Evolutionary conservation across 2,329 filamentous ascomycete species (phyloP).

Genomic region (Penicillium sp.): DNA sequence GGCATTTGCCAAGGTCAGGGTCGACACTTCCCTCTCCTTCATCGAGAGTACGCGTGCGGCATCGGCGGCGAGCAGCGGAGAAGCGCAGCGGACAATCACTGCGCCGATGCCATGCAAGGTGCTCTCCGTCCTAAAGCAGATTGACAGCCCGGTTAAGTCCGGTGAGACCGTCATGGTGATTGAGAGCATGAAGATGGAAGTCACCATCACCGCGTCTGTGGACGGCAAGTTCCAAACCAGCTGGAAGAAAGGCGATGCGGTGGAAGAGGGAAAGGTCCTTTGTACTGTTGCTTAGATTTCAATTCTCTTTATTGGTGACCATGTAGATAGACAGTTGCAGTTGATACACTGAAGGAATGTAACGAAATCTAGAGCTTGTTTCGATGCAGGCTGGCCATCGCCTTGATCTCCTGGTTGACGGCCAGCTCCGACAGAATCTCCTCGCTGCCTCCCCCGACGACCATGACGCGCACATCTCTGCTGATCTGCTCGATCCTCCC

Average conservation of each 20-base stretch:
- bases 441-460: conserved; percentile 61
- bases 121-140: conserved; percentile 36
- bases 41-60: conserved; percentile 28
- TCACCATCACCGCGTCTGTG: conserved; percentile 35
- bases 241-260: conserved; percentile 37
- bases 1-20: conserved; percentile 32
- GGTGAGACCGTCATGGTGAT: conserved; percentile 42
- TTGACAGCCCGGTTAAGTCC: conserved; percentile 35
- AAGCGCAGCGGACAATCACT: conserved; percentile 24
- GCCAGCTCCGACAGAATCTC: conserved; percentile 60
- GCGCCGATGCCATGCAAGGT: conserved; percentile 46
- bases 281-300: conserved; percentile 19
- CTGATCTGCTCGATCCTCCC: conserved; percentile 59
- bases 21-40: conserved; percentile 35
- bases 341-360: too few relatives aligned
- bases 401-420: conserved; percentile 52
- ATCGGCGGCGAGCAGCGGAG: conserved; percentile 17
- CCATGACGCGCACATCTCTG: conserved; percentile 58
- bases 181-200: conserved; percentile 54
- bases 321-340: too few relatives aligned
- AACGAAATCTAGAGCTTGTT: conserved; percentile 28
- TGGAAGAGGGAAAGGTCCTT: conserved; percentile 39
- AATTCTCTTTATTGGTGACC: too few relatives aligned
- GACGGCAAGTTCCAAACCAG: conserved; percentile 34
- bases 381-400: conserved; percentile 23